Conservation (phyloP, 495 filamentous ascomycete species). For the Staphylotrichum longicolle region DNA sequence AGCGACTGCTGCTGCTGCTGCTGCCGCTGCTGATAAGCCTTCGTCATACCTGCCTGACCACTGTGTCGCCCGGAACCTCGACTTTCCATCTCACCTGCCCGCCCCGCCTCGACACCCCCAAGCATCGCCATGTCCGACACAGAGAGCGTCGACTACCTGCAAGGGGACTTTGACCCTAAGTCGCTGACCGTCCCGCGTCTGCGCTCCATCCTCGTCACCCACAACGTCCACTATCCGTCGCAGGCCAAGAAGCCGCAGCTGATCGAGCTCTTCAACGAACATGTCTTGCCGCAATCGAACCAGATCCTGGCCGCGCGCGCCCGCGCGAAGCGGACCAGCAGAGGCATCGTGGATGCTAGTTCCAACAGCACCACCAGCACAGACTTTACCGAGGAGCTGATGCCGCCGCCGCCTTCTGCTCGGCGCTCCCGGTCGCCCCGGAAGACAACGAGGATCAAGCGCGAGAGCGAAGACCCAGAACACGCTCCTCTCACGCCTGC, state of each 20-base stretch:
- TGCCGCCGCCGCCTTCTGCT: slow-evolving; percentile 43
- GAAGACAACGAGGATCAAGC: slow-evolving; percentile 48
- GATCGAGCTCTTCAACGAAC: slow-evolving; percentile 74
- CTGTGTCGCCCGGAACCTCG: background rate
- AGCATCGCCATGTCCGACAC: slow-evolving; percentile 54
- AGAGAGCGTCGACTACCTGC: slow-evolving; percentile 77
- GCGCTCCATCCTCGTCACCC: slow-evolving; percentile 81
- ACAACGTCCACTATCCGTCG: slow-evolving; percentile 79
- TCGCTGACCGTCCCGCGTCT: slow-evolving; percentile 81
- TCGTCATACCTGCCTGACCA: background rate
- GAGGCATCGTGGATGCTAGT: slow-evolving; percentile 79
- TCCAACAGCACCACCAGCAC: slow-evolving; percentile 45
- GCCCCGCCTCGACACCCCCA: background rate
- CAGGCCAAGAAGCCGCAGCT: slow-evolving; percentile 83
- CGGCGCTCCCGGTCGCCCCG: slow-evolving; percentile 47
- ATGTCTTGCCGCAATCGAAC: slow-evolving; percentile 72
- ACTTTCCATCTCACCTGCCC: background rate
- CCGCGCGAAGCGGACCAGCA: slow-evolving; percentile 73
- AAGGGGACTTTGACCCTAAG: slow-evolving; percentile 77
- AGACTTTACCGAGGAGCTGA: slow-evolving; percentile 44
- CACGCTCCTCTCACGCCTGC: slow-evolving; percentile 34
- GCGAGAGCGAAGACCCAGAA: slow-evolving; percentile 47
- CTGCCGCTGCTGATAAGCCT: background rate
- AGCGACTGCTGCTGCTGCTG: background rate
- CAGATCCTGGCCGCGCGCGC: slow-evolving; percentile 72